phyloP scores from a whole-genome alignment of 1,139 yeast species.

The Suhomyces bribrorum region DNA sequence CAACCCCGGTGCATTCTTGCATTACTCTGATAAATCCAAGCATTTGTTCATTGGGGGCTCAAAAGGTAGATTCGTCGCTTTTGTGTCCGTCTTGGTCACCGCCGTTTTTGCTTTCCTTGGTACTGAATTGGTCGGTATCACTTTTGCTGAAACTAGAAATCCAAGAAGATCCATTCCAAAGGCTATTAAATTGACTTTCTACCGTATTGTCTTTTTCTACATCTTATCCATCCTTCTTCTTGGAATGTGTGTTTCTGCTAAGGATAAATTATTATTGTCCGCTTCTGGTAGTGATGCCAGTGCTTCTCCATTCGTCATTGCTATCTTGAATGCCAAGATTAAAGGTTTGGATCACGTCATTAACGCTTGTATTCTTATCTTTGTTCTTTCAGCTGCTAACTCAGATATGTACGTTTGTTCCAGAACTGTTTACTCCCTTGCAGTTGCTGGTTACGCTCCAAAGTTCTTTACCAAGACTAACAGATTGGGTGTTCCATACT shows the following conservation, averaged over 20 bases:
- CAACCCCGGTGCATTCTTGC: conserved; percentile 61
- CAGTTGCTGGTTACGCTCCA: conserved; percentile 49
- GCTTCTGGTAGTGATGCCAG: conserved; percentile 54
- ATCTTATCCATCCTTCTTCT: conserved; percentile 62
- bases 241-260: conserved; percentile 75
- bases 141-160: conserved; percentile 75
- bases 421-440: conserved; percentile 46
- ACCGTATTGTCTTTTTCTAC: conserved; percentile 74
- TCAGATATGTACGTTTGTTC: conserved; percentile 52
- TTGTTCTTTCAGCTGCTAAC: conserved; percentile 50
- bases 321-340: conserved; percentile 47
- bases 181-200: conserved; percentile 74
- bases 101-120: conserved; percentile 80
- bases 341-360: conserved; percentile 47
- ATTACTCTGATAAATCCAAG: conserved; percentile 36
- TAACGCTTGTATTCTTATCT: conserved; percentile 47
- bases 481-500: conserved; percentile 64
- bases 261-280: conserved; percentile 54
- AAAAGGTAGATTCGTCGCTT: conserved; percentile 62
- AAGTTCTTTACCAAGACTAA: conserved; percentile 55
- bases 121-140: conserved; percentile 67
- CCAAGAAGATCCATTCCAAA: conserved; percentile 77
- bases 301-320: conserved; percentile 74
- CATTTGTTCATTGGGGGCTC: conserved; percentile 33
- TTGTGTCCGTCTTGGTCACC: conserved; percentile 64